A percentile compares a stretch with the other conserved stretches of the same genome.
Evolutionary conservation across 176 grass and related monocot species (phyloP).

Genomic region (Ampelocalamus luodianensis): DNA sequence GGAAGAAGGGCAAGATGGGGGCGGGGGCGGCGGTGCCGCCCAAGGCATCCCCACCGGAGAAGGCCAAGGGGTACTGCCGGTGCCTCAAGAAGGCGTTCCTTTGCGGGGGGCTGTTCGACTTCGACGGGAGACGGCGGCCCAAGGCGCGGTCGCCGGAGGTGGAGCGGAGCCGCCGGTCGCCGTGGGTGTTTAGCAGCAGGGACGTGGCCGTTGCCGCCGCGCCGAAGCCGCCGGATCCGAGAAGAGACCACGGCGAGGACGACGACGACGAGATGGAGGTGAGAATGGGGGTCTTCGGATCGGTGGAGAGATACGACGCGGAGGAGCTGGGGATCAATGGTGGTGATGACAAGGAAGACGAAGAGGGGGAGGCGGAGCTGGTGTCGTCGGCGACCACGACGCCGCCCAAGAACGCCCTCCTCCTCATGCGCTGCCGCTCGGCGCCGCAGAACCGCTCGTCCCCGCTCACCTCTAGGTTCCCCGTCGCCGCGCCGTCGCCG

Average conservation of each 20-base stretch:
- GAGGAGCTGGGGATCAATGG: conserved; percentile 24
- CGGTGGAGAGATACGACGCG: not conserved
- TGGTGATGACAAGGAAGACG: conserved; percentile 2
- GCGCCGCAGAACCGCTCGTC: conserved; percentile 83
- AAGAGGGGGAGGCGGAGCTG: conserved; percentile 40
- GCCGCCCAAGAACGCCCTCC: conserved; percentile 90
- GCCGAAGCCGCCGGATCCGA: conserved; percentile 36
- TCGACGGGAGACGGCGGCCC: conserved; percentile 5
- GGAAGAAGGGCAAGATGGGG: conserved; percentile 48
- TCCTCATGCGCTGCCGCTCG: conserved; percentile 96
- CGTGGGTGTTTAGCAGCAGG: conserved; percentile 61
- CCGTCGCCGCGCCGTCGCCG: conserved; percentile 38
- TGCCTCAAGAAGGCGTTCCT: conserved; percentile 68
- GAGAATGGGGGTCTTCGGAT: not conserved
- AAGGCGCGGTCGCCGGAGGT: conserved; percentile 41
- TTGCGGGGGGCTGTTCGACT: conserved; percentile 61
- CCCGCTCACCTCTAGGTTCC: conserved; percentile 58
- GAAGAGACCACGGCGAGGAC: conserved; percentile 8
- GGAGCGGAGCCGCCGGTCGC: conserved; percentile 38
- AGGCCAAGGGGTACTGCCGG: conserved; percentile 55
- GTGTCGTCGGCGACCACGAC: conserved; percentile 63
- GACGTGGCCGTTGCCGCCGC: conserved; percentile 48
- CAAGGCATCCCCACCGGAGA: not conserved
- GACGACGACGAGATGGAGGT: conserved; percentile 14
- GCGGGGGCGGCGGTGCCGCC: not conserved